Evolutionary conservation across 164 flowering plant species (phyloP).

Genomic region (Warburgia ugandensis): DNA sequence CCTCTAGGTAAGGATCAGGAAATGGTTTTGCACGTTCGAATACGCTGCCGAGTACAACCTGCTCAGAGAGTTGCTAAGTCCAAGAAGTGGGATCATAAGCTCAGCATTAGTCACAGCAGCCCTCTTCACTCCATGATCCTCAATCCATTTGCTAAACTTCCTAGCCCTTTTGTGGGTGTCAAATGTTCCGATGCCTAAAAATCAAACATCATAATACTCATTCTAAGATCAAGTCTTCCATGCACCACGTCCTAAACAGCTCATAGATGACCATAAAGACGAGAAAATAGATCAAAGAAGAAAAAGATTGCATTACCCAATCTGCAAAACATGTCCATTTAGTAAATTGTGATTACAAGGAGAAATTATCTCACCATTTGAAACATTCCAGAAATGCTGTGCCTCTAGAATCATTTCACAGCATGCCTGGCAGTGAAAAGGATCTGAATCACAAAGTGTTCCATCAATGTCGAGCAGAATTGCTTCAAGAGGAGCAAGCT

Average conservation of each 20-base stretch:
- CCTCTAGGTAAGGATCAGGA: conserved; percentile 92
- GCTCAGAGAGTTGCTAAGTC: conserved; percentile 62
- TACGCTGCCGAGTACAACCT: conserved; percentile 56
- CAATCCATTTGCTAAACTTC: conserved; percentile 73
- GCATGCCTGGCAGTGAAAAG: conserved; percentile 65
- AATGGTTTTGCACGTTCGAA: conserved; percentile 85
- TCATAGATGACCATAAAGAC: too few relatives aligned
- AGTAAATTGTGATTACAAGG: too few relatives aligned
- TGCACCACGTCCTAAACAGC: too few relatives aligned
- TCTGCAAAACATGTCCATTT: too few relatives aligned
- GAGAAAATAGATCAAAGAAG: too few relatives aligned
- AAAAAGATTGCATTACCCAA: too few relatives aligned
- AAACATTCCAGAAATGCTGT: too few relatives aligned
- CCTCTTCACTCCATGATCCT: conserved; percentile 79
- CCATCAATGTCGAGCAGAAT: conserved; percentile 91
- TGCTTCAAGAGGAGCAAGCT: conserved; percentile 74
- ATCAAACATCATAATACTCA: too few relatives aligned
- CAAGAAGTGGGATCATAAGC: conserved; percentile 61
- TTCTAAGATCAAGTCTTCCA: too few relatives aligned
- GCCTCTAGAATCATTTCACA: conserved; percentile 83
- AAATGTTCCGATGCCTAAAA: conserved; percentile 59
- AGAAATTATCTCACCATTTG: too few relatives aligned
- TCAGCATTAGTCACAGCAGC: conserved; percentile 98
- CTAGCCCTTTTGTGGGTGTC: conserved; percentile 59
- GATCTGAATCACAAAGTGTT: conserved; percentile 95